Percentiles rank a stretch among this genome's conserved stretches.
Conservation (phyloP, 2,329 filamentous ascomycete genomes). For the Fusarium secorum region DNA sequence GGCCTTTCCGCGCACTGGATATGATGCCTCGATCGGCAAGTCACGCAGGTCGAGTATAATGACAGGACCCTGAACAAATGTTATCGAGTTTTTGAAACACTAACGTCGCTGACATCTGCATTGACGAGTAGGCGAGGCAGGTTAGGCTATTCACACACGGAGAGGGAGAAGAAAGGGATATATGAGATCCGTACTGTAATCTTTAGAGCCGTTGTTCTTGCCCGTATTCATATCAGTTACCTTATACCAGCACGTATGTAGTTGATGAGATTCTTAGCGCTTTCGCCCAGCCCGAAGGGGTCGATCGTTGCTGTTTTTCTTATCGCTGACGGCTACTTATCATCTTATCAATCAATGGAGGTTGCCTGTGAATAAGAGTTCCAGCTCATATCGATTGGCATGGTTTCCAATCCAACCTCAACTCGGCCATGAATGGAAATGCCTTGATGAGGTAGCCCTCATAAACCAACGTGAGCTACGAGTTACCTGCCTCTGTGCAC, state of each 20-base stretch:
- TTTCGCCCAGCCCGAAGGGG: neutral
- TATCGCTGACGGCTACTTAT: constrained; percentile 4
- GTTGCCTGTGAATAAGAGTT: neutral
- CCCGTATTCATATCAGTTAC: neutral
- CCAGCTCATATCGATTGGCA: neutral
- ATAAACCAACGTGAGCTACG: neutral
- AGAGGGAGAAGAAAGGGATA: neutral
- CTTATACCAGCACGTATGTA: constrained; percentile 14
- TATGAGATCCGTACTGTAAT: neutral
- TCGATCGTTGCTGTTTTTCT: constrained; percentile 16
- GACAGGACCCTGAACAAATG: neutral
- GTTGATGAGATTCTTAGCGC: neutral
- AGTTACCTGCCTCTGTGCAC: neutral
- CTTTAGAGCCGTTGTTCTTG: neutral
- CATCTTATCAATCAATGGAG: constrained; percentile 23
- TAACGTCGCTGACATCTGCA: neutral
- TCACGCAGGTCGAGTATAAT: constrained; percentile 8
- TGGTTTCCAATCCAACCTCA: neutral
- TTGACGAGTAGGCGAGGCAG: neutral
- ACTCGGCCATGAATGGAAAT: neutral
- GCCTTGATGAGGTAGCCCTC: neutral
- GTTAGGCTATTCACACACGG: neutral
- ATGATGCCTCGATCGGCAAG: constrained; percentile 23
- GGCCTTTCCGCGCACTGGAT: neutral
- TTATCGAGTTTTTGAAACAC: neutral